Evolutionary conservation across 2,329 filamentous ascomycete genomes (phyloP), one percentile per base, ranked within the genome.

Genomic region (Diaporthe helianthi): DNA sequence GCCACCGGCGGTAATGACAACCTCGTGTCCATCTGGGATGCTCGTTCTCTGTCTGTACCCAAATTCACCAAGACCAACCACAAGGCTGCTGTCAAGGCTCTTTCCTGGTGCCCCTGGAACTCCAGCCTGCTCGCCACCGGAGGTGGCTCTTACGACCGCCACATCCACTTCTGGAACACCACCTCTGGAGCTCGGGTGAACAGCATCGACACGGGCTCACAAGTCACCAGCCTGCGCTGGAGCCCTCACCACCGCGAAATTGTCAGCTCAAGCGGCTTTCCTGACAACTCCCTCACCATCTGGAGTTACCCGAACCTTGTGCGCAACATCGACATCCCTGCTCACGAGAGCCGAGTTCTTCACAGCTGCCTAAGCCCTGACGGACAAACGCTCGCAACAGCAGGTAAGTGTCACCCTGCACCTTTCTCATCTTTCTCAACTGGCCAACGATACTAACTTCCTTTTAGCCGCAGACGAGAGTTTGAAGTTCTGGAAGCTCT

Each of bases 21-120:
- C 86, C 87, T 99, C 67, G 96, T 99, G 74, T 97, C 93, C 76
- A 99, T 99, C 83, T 99, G 96, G 96, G 96, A 99, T 81, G 95
- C 96, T 68, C 93, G 96, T 63, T 96, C 93, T 10, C 87, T 99
- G 71, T 90, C 90, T 22, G 94, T 97, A 12, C 96, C 96, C 80
- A 98, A 98, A 84, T 98, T 98, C 86, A 96, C 94, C 82, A 99
- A 99, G 90, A 97, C 95, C 78, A 99, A 99, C 87, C 96, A 99
- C 87, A 96, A 96, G 82, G 96, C 96, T 68, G 96, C 96, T 53
- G 94, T 99, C 83, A 99, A 99, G 89, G 96, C 96, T 70, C 89
- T 99, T 54, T 92, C 94, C 73, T 99, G 96, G 96, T 99, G 96
- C 86, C 96, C 96, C 52, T 99, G 96, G 96, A 96, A 97, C 84